Percentiles rank a stretch among this genome's conserved stretches.
These are phyloP conservation scores for Trifolium pratense DNA, from an alignment of 306 rosid species.

Conservation along the genomic window DNA sequence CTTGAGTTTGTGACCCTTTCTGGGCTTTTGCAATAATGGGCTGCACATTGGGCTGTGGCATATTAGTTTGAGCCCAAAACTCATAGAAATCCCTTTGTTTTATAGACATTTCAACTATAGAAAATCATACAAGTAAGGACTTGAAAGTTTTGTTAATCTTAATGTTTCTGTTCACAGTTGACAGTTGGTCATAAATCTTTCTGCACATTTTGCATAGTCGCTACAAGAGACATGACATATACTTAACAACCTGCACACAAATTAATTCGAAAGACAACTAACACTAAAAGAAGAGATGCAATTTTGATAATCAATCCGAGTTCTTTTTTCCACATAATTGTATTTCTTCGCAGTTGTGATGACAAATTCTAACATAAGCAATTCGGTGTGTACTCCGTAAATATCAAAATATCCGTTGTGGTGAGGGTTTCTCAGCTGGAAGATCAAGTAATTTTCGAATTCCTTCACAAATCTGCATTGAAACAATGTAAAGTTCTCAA, in stretches of 20 bases:
- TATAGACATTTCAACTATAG: background rate
- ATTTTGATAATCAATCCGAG: slow-evolving; percentile 8
- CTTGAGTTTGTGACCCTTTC: no score
- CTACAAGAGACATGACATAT: background rate
- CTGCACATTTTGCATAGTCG: background rate
- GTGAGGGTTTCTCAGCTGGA: slow-evolving; percentile 71
- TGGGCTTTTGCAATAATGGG: no score
- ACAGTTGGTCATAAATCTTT: background rate
- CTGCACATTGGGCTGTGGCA: no score
- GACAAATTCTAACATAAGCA: background rate
- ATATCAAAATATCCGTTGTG: slow-evolving; percentile 55
- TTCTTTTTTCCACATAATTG: slow-evolving; percentile 9
- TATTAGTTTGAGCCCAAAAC: no score
- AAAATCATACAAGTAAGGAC: background rate
- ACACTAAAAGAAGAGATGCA: background rate
- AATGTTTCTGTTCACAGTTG: slow-evolving; percentile 8
- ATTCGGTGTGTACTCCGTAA: background rate
- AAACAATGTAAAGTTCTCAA: slow-evolving; percentile 19
- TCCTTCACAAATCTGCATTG: slow-evolving; percentile 82
- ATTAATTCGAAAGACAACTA: background rate
- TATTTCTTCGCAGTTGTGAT: background rate
- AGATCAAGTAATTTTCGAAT: slow-evolving; percentile 79
- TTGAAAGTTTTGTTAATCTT: slow-evolving; percentile 3
- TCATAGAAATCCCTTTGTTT: no score
- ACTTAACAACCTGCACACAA: background rate